Evolutionary conservation across 768 basidiomycete genomes (phyloP).

Genomic region (Lanmaoa rubissima): DNA sequence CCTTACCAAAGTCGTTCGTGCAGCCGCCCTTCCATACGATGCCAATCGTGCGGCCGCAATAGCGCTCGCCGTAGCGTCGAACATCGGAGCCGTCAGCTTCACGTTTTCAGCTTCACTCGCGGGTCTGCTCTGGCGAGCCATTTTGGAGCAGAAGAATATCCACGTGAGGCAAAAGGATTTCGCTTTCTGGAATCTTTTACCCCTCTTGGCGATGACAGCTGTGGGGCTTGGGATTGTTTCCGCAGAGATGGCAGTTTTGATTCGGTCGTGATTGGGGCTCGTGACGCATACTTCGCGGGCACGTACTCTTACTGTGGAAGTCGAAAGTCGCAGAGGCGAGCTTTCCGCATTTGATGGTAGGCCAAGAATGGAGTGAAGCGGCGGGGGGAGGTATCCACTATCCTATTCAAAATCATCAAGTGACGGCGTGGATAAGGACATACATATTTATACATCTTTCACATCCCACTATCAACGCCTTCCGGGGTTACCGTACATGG

Average conservation of each 20-base stretch:
- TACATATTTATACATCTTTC: not conserved
- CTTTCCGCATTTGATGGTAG: not conserved
- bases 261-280: conserved; percentile 11
- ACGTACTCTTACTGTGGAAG: not conserved
- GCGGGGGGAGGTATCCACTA: not conserved
- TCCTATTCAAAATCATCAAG: not conserved
- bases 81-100: conserved; percentile 88
- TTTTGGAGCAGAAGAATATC: conserved; percentile 73
- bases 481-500: not conserved
- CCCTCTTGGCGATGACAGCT: conserved; percentile 61
- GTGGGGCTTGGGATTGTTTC: conserved; percentile 70
- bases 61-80: conserved; percentile 81
- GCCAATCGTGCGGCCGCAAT: conserved; percentile 55
- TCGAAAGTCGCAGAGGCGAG: not conserved
- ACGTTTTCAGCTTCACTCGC: conserved; percentile 88
- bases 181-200: conserved; percentile 68
- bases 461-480: not conserved
- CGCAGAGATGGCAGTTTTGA: conserved; percentile 68
- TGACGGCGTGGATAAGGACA: too few species aligned
- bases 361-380: not conserved
- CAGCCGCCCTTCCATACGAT: conserved; percentile 36
- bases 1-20: conserved; percentile 73
- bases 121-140: conserved; percentile 79
- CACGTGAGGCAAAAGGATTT: conserved; percentile 60
- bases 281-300: not conserved